Conservation (phyloP, 208 protist species). For the Zelonia costaricensis region DNA sequence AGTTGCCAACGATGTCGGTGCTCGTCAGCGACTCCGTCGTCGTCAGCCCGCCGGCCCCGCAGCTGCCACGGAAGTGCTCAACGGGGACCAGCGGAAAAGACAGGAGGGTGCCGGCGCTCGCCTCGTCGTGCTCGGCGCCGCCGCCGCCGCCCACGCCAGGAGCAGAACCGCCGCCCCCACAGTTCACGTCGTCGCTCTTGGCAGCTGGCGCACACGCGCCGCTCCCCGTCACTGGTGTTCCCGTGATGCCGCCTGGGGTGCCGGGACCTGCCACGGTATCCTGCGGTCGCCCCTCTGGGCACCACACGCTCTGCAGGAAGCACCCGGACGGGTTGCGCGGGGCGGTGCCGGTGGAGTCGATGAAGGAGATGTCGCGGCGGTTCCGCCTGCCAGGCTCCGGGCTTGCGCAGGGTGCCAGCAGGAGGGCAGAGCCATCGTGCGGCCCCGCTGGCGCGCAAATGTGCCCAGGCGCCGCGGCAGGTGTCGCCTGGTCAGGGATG, state of each 20-base stretch:
- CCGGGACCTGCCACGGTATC: neutral
- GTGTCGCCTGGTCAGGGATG: neutral
- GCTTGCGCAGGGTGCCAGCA: neutral
- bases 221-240: neutral
- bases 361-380: neutral
- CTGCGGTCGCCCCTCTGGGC: neutral
- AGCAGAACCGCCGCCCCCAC: too few species aligned
- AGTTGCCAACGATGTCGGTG: neutral
- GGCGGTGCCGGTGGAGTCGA: neutral
- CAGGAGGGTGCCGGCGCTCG: neutral
- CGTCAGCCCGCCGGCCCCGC: neutral
- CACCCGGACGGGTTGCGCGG: neutral
- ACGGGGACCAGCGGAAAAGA: neutral
- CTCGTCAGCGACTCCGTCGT: neutral
- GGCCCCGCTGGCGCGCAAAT: neutral
- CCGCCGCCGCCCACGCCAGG: too few species aligned
- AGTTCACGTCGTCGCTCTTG: too few species aligned
- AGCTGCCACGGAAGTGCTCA: neutral
- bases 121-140: too few species aligned
- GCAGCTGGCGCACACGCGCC: too few species aligned
- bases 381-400: neutral
- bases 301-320: conserved; percentile 2
- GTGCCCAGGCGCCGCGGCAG: neutral
- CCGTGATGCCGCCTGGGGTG: neutral
- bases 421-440: neutral